Base-by-base conservation (phyloP, 164 flowering plant genomes). In the Umbilicus rupestris region DNA sequence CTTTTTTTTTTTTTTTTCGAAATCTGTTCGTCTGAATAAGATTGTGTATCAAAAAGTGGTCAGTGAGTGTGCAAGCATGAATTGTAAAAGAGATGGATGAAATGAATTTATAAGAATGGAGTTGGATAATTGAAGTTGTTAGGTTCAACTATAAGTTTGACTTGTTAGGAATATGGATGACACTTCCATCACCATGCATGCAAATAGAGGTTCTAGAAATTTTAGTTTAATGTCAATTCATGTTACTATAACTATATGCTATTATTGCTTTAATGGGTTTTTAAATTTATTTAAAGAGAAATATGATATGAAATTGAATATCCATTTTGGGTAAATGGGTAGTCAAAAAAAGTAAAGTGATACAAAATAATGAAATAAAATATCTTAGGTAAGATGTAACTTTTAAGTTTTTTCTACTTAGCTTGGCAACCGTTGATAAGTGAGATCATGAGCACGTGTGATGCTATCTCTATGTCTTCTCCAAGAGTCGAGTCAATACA, bases 351-450 rank as follows among this genome's bases (percentile, higher is more conserved):
- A n/a, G n/a, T n/a, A n/a, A n/a, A n/a, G n/a, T n/a, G n/a, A n/a
- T n/a, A n/a, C n/a, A 35, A 5, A 16, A 42, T 42, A 42, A 15
- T 12, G 17, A 42, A 42, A 16, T 42, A 11, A 42, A 42, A 42
- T 16, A 3, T 17, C 20, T 6, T 50, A 50, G 28, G 57, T 20
- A 7, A 50, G 57, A 50, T 50, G 57, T 50, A 50, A 50, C 57
- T 50, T 20, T 20, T 3, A 9, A 6, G 44, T 7, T 41, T 41
- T 50, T 20, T 50, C 57, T 50, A 50, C 22, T 22, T 50, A 50
- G 57, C 57, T 50, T 20, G 57, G 29, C 57, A 50, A 50, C 57
- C 57, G 57, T 50, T 50, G 57, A 50, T 50, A 50, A 50, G 57
- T 50, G 57, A 50, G 28, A 50, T 28, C 50, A 46, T 46, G 20